Evolutionary conservation across 257 asterid species (phyloP).

Genomic region (Forsythia suspensa): DNA sequence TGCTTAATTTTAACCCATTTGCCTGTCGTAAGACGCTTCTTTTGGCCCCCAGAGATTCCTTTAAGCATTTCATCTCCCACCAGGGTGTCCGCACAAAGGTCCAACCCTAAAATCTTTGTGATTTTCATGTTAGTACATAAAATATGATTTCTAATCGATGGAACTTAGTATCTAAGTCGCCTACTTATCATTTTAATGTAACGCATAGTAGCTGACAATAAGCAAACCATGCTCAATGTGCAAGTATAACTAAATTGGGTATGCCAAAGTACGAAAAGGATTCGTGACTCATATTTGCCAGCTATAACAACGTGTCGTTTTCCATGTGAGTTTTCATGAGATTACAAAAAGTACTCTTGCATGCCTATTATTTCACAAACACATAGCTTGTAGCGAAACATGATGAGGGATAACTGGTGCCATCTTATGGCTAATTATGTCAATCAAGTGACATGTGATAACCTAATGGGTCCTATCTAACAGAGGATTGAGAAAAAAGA

Average conservation of each 20-base stretch:
- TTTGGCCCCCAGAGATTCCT: constrained; percentile 98
- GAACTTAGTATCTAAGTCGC: neutral
- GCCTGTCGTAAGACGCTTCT: constrained; percentile 93
- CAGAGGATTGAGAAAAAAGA: too few relatives aligned
- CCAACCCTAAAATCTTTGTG: constrained; percentile 96
- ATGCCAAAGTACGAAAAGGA: neutral
- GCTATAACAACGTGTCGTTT: neutral
- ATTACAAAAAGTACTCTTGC: neutral
- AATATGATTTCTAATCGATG: neutral
- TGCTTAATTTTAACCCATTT: constrained; percentile 18
- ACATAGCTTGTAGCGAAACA: neutral
- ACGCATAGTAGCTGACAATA: neutral
- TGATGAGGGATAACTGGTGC: too few relatives aligned
- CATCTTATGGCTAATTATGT: too few relatives aligned
- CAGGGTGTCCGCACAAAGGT: constrained; percentile 78
- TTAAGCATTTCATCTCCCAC: constrained; percentile 98
- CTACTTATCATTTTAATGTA: neutral
- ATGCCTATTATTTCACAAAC: neutral
- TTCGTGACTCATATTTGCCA: neutral
- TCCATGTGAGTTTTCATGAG: neutral
- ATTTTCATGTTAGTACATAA: constrained; percentile 31
- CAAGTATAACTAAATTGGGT: neutral
- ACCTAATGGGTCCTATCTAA: too few relatives aligned
- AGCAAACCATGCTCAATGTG: neutral
- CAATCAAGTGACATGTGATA: too few relatives aligned